Percentiles rank a stretch among this genome's conserved stretches.
These are phyloP conservation scores for Cadophora malorum DNA, from an alignment of 2,329 filamentous ascomycete species.

Conservation along the genomic window DNA sequence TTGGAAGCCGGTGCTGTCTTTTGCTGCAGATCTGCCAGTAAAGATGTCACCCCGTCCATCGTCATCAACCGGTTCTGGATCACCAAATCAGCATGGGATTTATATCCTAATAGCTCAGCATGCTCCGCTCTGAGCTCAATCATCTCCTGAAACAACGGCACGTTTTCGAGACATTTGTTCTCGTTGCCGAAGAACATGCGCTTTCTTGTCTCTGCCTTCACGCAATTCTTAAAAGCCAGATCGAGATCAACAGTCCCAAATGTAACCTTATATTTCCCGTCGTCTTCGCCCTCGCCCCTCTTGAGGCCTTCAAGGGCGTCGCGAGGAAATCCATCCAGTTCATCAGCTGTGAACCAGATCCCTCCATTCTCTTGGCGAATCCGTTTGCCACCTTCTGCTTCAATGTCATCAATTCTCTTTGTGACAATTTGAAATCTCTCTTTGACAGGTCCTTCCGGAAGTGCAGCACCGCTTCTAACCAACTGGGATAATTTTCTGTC, in stretches of 20 bases:
- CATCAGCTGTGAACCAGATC: slow-evolving; percentile 55
- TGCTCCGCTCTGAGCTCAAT: slow-evolving; percentile 76
- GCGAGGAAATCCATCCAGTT: slow-evolving; percentile 55
- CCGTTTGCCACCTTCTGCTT: slow-evolving; percentile 11
- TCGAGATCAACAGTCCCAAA: slow-evolving; percentile 57
- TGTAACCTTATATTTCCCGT: slow-evolving; percentile 54
- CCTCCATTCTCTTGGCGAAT: slow-evolving; percentile 48
- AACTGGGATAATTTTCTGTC: slow-evolving; percentile 4
- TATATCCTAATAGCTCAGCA: slow-evolving; percentile 75
- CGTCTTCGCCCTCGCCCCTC: slow-evolving; percentile 53
- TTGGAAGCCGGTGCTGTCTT: slow-evolving; percentile 56
- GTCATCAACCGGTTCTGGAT: slow-evolving; percentile 69
- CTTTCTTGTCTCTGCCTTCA: slow-evolving; percentile 47
- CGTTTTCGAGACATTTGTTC: slow-evolving; percentile 63
- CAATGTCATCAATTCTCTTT: slow-evolving; percentile 22
- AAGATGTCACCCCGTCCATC: slow-evolving; percentile 69
- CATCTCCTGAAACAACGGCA: slow-evolving; percentile 73
- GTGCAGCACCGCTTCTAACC: slow-evolving; percentile 13
- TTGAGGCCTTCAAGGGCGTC: slow-evolving; percentile 54
- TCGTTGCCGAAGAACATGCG: slow-evolving; percentile 17
- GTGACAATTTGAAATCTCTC: slow-evolving; percentile 17
- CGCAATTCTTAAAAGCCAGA: slow-evolving; percentile 54
- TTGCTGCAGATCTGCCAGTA: slow-evolving; percentile 69
- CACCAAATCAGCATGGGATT: slow-evolving; percentile 68
- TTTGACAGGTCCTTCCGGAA: slow-evolving; percentile 9